Conservation (phyloP, 2,329 filamentous ascomycete genomes). For the Ambrosiella beaveri region DNA sequence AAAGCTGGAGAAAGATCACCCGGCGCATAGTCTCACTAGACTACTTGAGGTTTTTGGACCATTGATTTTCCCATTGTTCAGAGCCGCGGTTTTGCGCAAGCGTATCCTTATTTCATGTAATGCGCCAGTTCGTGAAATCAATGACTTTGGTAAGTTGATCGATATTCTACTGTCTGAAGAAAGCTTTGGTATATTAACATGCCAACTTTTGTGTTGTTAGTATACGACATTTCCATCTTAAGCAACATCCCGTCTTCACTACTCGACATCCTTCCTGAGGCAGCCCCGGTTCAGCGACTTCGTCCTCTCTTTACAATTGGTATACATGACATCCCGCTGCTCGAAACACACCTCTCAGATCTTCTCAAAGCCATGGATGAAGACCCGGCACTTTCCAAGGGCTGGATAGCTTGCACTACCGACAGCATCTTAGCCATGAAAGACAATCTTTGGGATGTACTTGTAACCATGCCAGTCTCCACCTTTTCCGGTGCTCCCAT, state of each 20-base stretch:
- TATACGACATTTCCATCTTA: slow-evolving; percentile 86
- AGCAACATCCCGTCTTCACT: slow-evolving; percentile 70
- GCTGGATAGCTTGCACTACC: slow-evolving; percentile 91
- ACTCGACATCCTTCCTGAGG: slow-evolving; percentile 47
- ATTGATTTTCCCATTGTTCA: slow-evolving; percentile 76
- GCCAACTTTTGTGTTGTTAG: slow-evolving; percentile 25
- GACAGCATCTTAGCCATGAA: slow-evolving; percentile 86
- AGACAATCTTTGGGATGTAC: slow-evolving; percentile 69
- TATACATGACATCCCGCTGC: slow-evolving; percentile 74
- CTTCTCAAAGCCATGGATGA: slow-evolving; percentile 21
- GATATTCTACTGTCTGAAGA: background rate
- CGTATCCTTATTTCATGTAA: slow-evolving; percentile 75
- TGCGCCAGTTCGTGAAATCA: slow-evolving; percentile 68
- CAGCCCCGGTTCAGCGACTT: slow-evolving; percentile 46
- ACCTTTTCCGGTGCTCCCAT: slow-evolving; percentile 23
- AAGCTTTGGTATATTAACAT: background rate
- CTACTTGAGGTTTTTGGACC: slow-evolving; percentile 77
- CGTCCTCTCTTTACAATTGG: slow-evolving; percentile 83
- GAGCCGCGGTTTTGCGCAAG: slow-evolving; percentile 71
- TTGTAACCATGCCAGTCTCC: slow-evolving; percentile 55
- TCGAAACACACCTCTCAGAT: slow-evolving; percentile 38
- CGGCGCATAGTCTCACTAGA: slow-evolving; percentile 62
- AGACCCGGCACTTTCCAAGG: slow-evolving; percentile 18
- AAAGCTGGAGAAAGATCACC: slow-evolving; percentile 41
- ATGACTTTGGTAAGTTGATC: slow-evolving; percentile 60